phyloP scores from a whole-genome alignment of 441 rosid species.

The Pelargonium fulgidum region DNA sequence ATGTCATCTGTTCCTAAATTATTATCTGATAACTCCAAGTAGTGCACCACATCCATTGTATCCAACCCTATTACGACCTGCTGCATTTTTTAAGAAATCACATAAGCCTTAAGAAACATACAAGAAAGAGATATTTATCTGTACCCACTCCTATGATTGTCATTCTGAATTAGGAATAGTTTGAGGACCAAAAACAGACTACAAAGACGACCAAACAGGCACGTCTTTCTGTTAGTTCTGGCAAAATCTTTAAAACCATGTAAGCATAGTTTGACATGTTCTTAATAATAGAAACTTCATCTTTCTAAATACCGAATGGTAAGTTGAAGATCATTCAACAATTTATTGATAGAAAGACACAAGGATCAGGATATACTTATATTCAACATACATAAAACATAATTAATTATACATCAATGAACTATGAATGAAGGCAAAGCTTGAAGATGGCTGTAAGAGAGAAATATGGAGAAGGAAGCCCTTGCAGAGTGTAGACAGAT shows the following conservation, averaged over 20 bases:
- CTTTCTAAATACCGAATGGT: background rate
- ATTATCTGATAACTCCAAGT: conserved; percentile 56
- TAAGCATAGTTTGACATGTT: background rate
- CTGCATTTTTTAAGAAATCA: conserved; percentile 43
- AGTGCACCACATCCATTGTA: conserved; percentile 63
- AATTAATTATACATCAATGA: background rate
- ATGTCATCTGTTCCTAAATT: conserved; percentile 67
- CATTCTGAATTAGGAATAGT: background rate
- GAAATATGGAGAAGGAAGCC: background rate
- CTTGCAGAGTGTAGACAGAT: too few species aligned
- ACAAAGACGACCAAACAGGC: background rate
- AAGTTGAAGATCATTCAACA: background rate
- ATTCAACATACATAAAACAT: background rate
- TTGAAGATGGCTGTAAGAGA: background rate
- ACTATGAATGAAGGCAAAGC: background rate
- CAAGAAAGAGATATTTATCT: conserved; percentile 5
- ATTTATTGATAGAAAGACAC: background rate
- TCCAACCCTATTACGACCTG: conserved; percentile 86
- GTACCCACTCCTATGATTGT: background rate
- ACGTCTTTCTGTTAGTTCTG: background rate
- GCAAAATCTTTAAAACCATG: background rate
- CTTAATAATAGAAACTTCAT: background rate
- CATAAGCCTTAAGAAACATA: conserved; percentile 1
- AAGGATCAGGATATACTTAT: background rate
- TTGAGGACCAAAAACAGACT: background rate